phyloP scores from a whole-genome alignment of 225 moss, liverwort and hornwort species.

The Sphagnum contortum region DNA sequence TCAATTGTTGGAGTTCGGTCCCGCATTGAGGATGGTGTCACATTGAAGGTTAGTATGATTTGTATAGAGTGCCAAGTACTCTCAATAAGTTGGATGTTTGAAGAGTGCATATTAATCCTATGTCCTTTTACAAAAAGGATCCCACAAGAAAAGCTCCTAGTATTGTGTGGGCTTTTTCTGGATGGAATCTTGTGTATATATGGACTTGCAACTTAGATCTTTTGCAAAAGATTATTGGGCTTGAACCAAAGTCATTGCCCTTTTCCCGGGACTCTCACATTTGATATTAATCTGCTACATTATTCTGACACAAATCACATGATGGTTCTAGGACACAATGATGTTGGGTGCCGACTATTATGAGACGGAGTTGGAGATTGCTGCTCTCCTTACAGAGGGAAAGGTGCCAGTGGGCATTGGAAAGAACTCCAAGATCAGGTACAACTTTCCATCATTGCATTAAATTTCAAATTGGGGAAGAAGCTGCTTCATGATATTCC shows the following conservation, averaged over 20 bases:
- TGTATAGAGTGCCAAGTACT: too few relatives aligned
- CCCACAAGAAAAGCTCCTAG: background rate
- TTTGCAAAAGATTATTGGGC: too few relatives aligned
- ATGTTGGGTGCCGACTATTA: slow-evolving; percentile 98
- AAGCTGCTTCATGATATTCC: too few relatives aligned
- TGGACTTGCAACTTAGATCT: background rate
- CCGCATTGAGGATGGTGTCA: slow-evolving; percentile 64
- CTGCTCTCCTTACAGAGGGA: slow-evolving; percentile 38
- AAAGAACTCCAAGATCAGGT: slow-evolving; percentile 54
- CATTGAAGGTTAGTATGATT: slow-evolving; percentile 39
- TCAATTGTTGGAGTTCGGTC: slow-evolving; percentile 87
- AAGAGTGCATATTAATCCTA: slow-evolving; percentile 35
- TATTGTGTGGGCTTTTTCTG: slow-evolving; percentile 1
- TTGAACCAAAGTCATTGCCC: too few relatives aligned
- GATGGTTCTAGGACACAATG: slow-evolving; percentile 59
- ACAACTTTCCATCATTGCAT: too few relatives aligned
- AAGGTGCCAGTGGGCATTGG: slow-evolving; percentile 81
- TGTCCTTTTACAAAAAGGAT: background rate
- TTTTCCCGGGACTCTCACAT: too few relatives aligned
- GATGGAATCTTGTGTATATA: background rate
- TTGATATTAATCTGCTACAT: too few relatives aligned
- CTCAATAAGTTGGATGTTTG: background rate
- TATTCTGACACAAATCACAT: background rate
- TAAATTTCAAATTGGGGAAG: too few relatives aligned
- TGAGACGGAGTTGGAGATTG: slow-evolving; percentile 88